phyloP scores from a whole-genome alignment of 345 rosid species.

The Linum tenue region DNA sequence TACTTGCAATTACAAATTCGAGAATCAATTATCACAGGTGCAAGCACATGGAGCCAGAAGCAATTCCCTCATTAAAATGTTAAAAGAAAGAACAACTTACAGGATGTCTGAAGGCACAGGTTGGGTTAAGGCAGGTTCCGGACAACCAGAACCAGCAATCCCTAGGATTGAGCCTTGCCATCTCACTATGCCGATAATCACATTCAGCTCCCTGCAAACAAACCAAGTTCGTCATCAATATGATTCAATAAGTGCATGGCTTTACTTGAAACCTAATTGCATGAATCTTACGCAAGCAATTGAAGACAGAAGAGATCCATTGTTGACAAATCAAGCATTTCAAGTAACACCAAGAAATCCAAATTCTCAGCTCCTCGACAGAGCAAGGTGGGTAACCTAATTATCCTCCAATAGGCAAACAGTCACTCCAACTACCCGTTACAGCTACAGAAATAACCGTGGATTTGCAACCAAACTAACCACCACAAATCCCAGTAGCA shows the following conservation, averaged over 20 bases:
- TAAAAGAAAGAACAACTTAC: conserved; percentile 4
- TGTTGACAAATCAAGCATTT: too few species aligned
- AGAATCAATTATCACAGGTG: too few species aligned
- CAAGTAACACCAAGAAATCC: too few species aligned
- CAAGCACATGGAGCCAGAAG: too few species aligned
- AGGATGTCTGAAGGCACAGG: conserved; percentile 22
- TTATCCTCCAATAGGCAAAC: too few species aligned
- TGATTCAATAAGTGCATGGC: background rate
- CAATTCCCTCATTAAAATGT: background rate
- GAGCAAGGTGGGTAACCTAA: too few species aligned
- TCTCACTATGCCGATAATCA: conserved; percentile 17
- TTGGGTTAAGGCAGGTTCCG: conserved; percentile 13
- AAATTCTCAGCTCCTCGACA: too few species aligned
- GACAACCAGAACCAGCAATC: conserved; percentile 21
- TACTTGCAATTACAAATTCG: too few species aligned
- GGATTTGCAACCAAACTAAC: background rate
- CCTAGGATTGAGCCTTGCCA: conserved; percentile 19
- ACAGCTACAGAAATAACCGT: background rate
- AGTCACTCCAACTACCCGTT: background rate
- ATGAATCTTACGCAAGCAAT: too few species aligned
- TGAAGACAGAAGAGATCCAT: background rate
- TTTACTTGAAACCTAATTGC: background rate
- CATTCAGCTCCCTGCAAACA: conserved; percentile 13
- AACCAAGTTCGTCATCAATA: background rate
- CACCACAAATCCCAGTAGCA: background rate